Base-by-base conservation (phyloP, 805 yeast genomes). In the Saturnispora silvae region DNA sequence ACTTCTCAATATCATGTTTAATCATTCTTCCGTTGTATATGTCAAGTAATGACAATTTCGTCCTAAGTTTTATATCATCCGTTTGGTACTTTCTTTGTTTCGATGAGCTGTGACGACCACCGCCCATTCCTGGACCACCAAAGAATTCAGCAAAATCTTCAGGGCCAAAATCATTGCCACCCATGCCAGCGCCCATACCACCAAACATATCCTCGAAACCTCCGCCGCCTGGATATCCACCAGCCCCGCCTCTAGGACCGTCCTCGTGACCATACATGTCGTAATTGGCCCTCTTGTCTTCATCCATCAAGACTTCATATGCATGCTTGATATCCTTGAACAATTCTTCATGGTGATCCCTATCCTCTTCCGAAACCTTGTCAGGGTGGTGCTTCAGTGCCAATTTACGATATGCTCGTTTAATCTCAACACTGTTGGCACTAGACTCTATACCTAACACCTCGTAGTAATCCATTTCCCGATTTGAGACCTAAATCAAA, bases 351-450 rank as follows among this genome's bases (percentile, higher is more conserved):
- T 94, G 81, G 15, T 64, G 72, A 13, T 67, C 78, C 41, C 92
- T 65, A 34, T 60, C 40, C 14, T 74, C 75, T 8, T 71, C 74
- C 3, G 39, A 6, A 1, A 42, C 53, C 28, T 92, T 89, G 57
- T 89, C 97, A 0, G 97, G 97, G 58, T 89, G 97, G 49, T 77
- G 73, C 42, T 66, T 64, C 28, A 89, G 65, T 9, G 97, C 97
- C 34, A 85, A 67, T 48, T 77, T 81, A 46, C 94, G 70, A 59
- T 84, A 89, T 0, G 96, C 94, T 56, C 72, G 77, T 49, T 79
- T 79, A 53, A 89, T 83, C 45, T 87, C 96, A 1, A 60, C 61
- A 23, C 72, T 59, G 1, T 84, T 60, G 0, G 96, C 44, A 6
- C 42, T 28, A 5, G 31, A 13, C 15, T 40, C 37, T 4, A 49